phyloP scores from a whole-genome alignment of 1,284 basidiomycete genomes.

The Takashimella koratensis region DNA sequence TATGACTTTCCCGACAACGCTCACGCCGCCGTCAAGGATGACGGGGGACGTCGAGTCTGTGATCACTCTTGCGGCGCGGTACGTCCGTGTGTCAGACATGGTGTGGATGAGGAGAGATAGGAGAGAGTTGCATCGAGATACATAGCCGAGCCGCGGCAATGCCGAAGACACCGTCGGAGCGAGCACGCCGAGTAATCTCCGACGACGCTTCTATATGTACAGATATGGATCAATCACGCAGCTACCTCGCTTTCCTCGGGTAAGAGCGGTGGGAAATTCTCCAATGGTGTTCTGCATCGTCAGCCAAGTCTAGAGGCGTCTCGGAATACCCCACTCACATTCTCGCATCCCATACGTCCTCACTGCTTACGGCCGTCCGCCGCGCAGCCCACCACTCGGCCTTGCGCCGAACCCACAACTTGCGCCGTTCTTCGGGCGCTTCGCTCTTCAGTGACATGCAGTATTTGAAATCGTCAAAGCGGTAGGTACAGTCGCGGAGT shows the following conservation, averaged over 20 bases:
- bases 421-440: slow-evolving; percentile 68
- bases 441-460: slow-evolving; percentile 80
- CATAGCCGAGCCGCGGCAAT: too few relatives aligned
- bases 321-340: slow-evolving; percentile 55
- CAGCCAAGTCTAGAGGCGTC: not conserved
- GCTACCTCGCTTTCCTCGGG: slow-evolving; percentile 18
- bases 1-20: too few relatives aligned
- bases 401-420: slow-evolving; percentile 75
- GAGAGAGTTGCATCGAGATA: too few relatives aligned
- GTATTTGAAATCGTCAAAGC: slow-evolving; percentile 92
- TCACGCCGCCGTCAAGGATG: too few relatives aligned
- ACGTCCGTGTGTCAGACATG: too few relatives aligned
- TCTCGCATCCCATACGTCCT: slow-evolving; percentile 89
- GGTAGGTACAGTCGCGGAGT: slow-evolving; percentile 69
- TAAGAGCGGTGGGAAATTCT: slow-evolving; percentile 42
- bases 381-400: slow-evolving; percentile 89
- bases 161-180: too few relatives aligned
- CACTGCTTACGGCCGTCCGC: slow-evolving; percentile 71
- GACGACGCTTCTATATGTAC: too few relatives aligned
- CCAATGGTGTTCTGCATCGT: slow-evolving; percentile 27
- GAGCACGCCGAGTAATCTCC: too few relatives aligned
- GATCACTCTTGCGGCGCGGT: too few relatives aligned
- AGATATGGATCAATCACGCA: too few relatives aligned
- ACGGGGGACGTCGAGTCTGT: too few relatives aligned
- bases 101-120: too few relatives aligned